Percentiles rank a stretch among this genome's conserved stretches.
phyloP scores from a whole-genome alignment of 768 basidiomycete species.

The Leccinum broughii region DNA sequence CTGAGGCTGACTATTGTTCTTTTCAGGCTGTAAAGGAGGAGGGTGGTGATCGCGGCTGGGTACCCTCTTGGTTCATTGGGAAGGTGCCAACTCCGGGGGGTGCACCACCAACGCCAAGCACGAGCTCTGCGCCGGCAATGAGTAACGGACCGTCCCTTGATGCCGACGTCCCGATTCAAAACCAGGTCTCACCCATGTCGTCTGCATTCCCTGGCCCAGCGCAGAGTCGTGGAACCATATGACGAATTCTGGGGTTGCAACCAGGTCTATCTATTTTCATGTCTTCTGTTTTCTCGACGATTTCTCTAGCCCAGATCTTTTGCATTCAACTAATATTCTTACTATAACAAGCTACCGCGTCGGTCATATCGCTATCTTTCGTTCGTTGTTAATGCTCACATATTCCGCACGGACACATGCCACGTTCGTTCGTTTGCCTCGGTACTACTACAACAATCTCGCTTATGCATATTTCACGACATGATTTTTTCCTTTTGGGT shows the following conservation, averaged over 20 bases:
- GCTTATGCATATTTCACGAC: constrained; percentile 19
- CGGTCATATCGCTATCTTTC: constrained; percentile 27
- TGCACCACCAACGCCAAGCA: constrained; percentile 49
- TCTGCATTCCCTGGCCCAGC: constrained; percentile 65
- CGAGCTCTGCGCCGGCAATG: constrained; percentile 42
- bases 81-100: constrained; percentile 58
- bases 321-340: constrained; percentile 23
- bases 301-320: constrained; percentile 18
- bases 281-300: constrained; percentile 13
- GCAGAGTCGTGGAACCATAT: constrained; percentile 26
- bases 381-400: constrained; percentile 31
- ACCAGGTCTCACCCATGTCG: constrained; percentile 74
- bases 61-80: constrained; percentile 97
- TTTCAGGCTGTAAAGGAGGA: constrained; percentile 88
- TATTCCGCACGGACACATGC: constrained; percentile 19
- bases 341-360: constrained; percentile 18
- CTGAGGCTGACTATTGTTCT: background rate
- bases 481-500: constrained; percentile 17
- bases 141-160: constrained; percentile 33
- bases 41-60: constrained; percentile 94
- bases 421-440: constrained; percentile 10
- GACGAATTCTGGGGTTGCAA: constrained; percentile 17
- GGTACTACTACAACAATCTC: constrained; percentile 13
- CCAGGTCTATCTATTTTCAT: constrained; percentile 25
- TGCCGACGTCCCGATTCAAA: constrained; percentile 44